Conservation (phyloP, 768 basidiomycete species). For the Russula lepida region DNA sequence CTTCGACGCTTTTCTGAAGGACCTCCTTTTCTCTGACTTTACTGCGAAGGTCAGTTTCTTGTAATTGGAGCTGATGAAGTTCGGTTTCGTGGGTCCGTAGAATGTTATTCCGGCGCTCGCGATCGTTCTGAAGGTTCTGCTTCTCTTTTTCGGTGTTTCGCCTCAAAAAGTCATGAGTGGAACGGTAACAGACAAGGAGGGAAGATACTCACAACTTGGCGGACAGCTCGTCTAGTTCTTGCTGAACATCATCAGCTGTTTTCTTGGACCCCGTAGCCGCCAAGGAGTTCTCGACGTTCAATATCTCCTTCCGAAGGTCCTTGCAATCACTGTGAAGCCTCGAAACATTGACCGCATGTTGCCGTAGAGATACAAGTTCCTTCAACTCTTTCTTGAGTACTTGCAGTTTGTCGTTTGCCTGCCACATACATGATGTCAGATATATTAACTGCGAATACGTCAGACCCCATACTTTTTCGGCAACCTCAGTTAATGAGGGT, state of each 20-base stretch:
- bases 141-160: conserved; percentile 60
- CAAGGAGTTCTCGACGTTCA: conserved; percentile 59
- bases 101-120: conserved; percentile 48
- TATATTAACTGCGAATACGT: background rate
- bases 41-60: conserved; percentile 47
- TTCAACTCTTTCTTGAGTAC: conserved; percentile 49
- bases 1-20: conserved; percentile 47
- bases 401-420: conserved; percentile 49
- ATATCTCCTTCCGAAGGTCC: conserved; percentile 52
- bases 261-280: conserved; percentile 64
- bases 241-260: conserved; percentile 81
- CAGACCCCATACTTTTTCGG: conserved; percentile 49
- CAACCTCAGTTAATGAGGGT: conserved; percentile 41
- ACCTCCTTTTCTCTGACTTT: conserved; percentile 51
- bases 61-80: conserved; percentile 54
- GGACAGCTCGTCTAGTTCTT: conserved; percentile 56
- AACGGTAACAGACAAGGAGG: background rate
- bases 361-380: conserved; percentile 52
- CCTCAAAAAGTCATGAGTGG: conserved; percentile 30
- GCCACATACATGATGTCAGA: conserved; percentile 5
- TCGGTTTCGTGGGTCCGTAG: conserved; percentile 51
- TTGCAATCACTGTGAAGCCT: conserved; percentile 53
- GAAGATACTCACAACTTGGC: conserved; percentile 52
- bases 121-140: conserved; percentile 46
- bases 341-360: conserved; percentile 49